Evolutionary conservation across 164 flowering plant species (phyloP).

Genomic region (Vitis rupestris): DNA sequence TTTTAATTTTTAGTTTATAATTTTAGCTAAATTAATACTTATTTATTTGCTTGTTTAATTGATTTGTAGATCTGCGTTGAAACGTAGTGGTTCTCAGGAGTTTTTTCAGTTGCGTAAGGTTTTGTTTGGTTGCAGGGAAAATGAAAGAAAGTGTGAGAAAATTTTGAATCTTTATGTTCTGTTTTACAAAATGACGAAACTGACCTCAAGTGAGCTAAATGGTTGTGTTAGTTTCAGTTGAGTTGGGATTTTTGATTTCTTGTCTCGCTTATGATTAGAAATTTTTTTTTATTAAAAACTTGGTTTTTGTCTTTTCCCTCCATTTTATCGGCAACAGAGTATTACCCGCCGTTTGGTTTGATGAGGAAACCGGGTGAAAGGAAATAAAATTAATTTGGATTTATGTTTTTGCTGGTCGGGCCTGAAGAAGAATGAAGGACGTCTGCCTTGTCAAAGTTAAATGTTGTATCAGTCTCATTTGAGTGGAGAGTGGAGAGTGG

Average conservation of each 20-base stretch:
- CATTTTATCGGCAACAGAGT: too few species aligned
- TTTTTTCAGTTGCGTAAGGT: background rate
- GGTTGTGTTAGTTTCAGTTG: background rate
- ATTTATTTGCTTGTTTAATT: background rate
- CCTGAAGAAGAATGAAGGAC: background rate
- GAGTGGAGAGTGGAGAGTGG: too few species aligned
- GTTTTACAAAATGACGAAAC: background rate
- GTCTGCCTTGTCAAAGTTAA: background rate
- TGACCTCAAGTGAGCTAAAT: too few species aligned
- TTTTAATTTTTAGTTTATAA: background rate
- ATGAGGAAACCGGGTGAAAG: background rate
- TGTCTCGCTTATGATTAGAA: background rate
- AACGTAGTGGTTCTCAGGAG: background rate
- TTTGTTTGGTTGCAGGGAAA: conserved; percentile 8
- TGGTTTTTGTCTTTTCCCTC: too few species aligned
- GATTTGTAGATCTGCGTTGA: conserved; percentile 18
- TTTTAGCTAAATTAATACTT: background rate
- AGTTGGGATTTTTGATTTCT: background rate
- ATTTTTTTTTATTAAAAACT: too few species aligned
- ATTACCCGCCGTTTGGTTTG: background rate
- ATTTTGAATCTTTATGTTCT: background rate
- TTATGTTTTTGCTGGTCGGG: background rate
- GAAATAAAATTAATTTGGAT: background rate
- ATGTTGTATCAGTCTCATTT: too few species aligned
- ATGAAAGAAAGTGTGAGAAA: background rate